Evolutionary conservation across 805 yeast species (phyloP).

Genomic region (Candida qinlingensis): DNA sequence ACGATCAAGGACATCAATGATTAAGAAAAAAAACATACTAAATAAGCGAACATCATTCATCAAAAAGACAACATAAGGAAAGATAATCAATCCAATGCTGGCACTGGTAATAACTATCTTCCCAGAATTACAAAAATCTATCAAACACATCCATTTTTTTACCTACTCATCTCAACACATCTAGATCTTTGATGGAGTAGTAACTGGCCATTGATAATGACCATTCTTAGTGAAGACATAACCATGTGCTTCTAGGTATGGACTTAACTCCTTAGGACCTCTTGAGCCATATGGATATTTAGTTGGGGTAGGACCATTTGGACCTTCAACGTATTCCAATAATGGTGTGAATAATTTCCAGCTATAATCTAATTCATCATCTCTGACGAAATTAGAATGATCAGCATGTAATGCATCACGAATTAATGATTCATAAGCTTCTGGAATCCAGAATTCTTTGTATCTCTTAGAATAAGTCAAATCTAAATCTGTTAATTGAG

Average conservation of each 20-base stretch:
- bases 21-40: not conserved
- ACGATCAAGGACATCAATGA: not conserved
- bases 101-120: not conserved
- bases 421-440: slow-evolving; percentile 94
- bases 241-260: slow-evolving; percentile 64
- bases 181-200: slow-evolving; percentile 35
- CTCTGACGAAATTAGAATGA: slow-evolving; percentile 96
- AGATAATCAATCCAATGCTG: too few relatives aligned
- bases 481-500: slow-evolving; percentile 85
- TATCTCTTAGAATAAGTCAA: slow-evolving; percentile 79
- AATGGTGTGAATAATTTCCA: slow-evolving; percentile 94
- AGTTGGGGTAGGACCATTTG: slow-evolving; percentile 59
- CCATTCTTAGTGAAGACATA: slow-evolving; percentile 60
- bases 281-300: slow-evolving; percentile 85
- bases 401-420: slow-evolving; percentile 88
- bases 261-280: slow-evolving; percentile 67
- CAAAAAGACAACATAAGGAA: not conserved
- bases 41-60: not conserved
- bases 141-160: not conserved
- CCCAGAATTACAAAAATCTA: not conserved
- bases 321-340: slow-evolving; percentile 70
- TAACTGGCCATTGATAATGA: slow-evolving; percentile 88
- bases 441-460: slow-evolving; percentile 90
- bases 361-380: slow-evolving; percentile 90
- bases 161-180: not conserved